Percentiles rank a stretch among this genome's conserved stretches.
phyloP scores from a whole-genome alignment of 345 rosid species.

The Salix koriyanagi region DNA sequence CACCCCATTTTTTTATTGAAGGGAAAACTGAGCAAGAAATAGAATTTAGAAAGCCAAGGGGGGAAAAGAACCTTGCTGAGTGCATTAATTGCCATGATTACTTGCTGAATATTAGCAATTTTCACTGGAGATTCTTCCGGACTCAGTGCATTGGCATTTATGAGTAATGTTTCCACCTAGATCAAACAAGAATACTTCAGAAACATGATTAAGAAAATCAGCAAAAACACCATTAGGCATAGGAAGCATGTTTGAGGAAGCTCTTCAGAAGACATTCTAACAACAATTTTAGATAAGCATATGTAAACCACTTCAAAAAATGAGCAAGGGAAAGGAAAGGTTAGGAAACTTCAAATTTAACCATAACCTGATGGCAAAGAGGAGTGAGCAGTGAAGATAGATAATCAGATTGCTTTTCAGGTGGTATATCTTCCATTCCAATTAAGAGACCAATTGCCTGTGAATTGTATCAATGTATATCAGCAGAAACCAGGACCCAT shows the following conservation, averaged over 20 bases:
- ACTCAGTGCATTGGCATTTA: constrained; percentile 44
- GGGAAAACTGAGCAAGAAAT: not conserved
- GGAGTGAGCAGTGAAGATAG: constrained; percentile 82
- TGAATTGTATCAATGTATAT: constrained; percentile 1
- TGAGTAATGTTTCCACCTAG: constrained; percentile 65
- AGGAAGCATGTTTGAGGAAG: not conserved
- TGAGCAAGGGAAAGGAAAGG: not conserved
- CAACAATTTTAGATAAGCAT: not conserved
- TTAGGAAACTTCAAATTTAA: not conserved
- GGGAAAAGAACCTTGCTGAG: constrained; percentile 79
- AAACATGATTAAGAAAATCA: not conserved
- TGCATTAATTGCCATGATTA: constrained; percentile 83
- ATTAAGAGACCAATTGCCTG: constrained; percentile 91
- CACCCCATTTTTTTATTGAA: not conserved
- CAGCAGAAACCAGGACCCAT: constrained; percentile 2
- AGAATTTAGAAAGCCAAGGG: constrained; percentile 9
- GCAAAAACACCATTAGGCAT: not conserved
- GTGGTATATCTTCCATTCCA: constrained; percentile 83
- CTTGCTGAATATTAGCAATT: constrained; percentile 59
- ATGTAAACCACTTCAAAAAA: not conserved
- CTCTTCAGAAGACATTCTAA: not conserved
- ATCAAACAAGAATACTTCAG: constrained; percentile 23
- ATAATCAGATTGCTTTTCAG: constrained; percentile 83
- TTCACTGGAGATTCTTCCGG: constrained; percentile 52
- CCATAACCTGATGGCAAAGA: constrained; percentile 82